Conservation (phyloP, 108 stramenopile species). For the Skeletonema marinoi region DNA sequence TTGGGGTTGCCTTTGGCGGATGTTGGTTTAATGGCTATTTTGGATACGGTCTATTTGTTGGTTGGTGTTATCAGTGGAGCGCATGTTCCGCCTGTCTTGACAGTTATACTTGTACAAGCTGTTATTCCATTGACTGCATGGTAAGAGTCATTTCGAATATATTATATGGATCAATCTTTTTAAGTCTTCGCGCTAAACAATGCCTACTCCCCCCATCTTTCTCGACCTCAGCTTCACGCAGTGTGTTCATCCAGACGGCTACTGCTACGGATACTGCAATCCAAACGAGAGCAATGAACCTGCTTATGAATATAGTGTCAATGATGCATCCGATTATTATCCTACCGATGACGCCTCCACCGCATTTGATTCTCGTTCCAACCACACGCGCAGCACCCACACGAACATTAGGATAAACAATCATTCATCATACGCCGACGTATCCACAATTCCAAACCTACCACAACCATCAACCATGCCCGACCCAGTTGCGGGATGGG, state of each 20-base stretch:
- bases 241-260: conserved; percentile 71
- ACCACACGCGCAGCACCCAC: conserved; percentile 1
- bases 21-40: conserved; percentile 80
- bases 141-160: conserved; percentile 14
- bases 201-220: not conserved
- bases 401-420: not conserved
- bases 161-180: not conserved
- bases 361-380: not conserved
- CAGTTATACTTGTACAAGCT: conserved; percentile 82
- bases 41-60: conserved; percentile 78
- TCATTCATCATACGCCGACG: conserved; percentile 12
- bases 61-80: conserved; percentile 75
- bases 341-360: not conserved
- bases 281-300: conserved; percentile 1
- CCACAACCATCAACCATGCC: conserved; percentile 11
- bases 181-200: not conserved
- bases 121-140: conserved; percentile 76
- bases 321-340: not conserved
- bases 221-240: conserved; percentile 51
- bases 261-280: conserved; percentile 24
- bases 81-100: conserved; percentile 83
- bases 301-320: conserved; percentile 2
- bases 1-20: conserved; percentile 73
- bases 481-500: conserved; percentile 59
- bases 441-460: conserved; percentile 7